Base-by-base conservation (phyloP, 2,329 filamentous ascomycete species). In the Fusarium mexicanum region DNA sequence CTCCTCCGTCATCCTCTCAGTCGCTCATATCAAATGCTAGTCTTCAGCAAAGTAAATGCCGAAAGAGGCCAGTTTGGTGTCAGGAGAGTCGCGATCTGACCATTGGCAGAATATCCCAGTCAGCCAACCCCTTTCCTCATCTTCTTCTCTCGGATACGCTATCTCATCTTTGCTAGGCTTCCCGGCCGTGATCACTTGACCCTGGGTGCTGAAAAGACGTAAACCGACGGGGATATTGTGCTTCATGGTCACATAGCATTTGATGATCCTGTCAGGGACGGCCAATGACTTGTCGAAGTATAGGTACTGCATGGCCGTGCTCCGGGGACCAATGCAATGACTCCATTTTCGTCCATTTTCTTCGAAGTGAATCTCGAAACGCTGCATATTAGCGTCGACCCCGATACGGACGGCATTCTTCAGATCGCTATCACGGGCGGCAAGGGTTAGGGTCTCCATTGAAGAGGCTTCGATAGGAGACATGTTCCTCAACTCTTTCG, bases 81-180 rank as follows among this genome's bases (percentile, higher is more conserved):
- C 4, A 0, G 26, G 26, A 6, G 46, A 48, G 31, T 48, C 46
- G 14, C 46, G 46, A 17, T n/a, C 46, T 4, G 14, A 31, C 46
- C 46, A 48, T 6, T 48, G 46, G 9, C 26, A 48, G 14, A 31
- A 48, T 31, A 31, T 48, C 0, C 46, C 46, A 48, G 46, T 48
- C 46, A 48, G 5, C 26, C 46, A 48, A 20, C 13, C 24, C 4
- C 24, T 2, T n/a, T 8, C 26, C 20, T 4, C 6, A 22, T 29
- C 4, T 8, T 3, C 6, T 22, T 29, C 8, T 1, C 13, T 6
- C 6, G 6, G 46, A 48, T 31, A 31, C 14, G 7, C 13, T 0
- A 0, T 31, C 26, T n/a, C 46, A 8, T 17, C 9, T 2, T 12
- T 0, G 0, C 20, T 20, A 12, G 20, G 46, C 20, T 22, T 12